phyloP scores from a whole-genome alignment of 2,329 filamentous ascomycete species.

The Reticulascus tulasneorum region DNA sequence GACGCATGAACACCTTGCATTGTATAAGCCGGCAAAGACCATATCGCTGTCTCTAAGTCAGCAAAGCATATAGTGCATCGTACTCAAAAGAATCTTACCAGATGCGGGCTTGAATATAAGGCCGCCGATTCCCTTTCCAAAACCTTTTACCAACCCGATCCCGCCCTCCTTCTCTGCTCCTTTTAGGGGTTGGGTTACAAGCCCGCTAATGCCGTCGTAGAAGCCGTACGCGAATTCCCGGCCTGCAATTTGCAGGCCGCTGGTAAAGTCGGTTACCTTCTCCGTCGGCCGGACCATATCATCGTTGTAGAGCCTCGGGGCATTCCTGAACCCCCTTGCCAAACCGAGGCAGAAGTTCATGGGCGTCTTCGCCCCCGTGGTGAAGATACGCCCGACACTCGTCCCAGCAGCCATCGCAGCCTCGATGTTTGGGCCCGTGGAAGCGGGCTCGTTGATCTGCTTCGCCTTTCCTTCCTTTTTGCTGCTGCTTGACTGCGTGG shows the following conservation, averaged over 20 bases:
- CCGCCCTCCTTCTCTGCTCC: constrained; percentile 47
- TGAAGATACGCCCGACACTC: constrained; percentile 67
- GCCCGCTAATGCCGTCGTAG: constrained; percentile 76
- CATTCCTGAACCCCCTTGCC: constrained; percentile 84
- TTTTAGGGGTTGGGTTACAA: constrained; percentile 72
- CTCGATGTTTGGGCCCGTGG: constrained; percentile 44
- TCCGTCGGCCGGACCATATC: constrained; percentile 73
- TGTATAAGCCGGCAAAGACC: constrained; percentile 73
- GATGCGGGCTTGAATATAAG: constrained; percentile 78
- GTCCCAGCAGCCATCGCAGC: constrained; percentile 62
- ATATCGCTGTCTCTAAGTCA: constrained; percentile 45
- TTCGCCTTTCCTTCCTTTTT: too few relatives aligned
- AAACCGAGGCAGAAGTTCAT: constrained; percentile 82
- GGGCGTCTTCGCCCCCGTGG: constrained; percentile 72
- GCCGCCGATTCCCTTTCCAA: constrained; percentile 81
- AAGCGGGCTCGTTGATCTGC: too few relatives aligned
- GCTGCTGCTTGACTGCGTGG: constrained; percentile 16
- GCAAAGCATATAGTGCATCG: not conserved
- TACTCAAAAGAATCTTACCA: constrained; percentile 44
- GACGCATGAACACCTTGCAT: constrained; percentile 81
- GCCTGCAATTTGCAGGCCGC: constrained; percentile 72
- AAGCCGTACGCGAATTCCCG: constrained; percentile 75
- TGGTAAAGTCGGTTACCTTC: constrained; percentile 73
- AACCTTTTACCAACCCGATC: constrained; percentile 67
- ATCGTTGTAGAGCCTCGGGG: constrained; percentile 80